Evolutionary conservation across 371 early-diverging fungal species (phyloP).

Genomic region (Basidiobolus meristosporus): DNA sequence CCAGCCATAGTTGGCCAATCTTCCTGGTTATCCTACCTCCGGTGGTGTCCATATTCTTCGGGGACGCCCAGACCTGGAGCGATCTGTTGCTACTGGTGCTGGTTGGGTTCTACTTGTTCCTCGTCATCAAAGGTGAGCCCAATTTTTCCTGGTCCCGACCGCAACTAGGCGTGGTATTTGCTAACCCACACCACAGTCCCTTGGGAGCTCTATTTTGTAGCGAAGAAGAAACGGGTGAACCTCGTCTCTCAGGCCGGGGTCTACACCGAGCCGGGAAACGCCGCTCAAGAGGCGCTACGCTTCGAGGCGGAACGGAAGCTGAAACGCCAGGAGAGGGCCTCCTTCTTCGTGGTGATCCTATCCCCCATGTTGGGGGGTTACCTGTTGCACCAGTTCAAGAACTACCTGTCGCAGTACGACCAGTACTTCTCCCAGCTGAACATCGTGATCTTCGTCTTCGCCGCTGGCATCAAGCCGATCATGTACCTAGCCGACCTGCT

Average conservation of each 20-base stretch:
- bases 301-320: constrained; percentile 17
- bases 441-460: constrained; percentile 33
- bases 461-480: constrained; percentile 29
- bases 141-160: too few relatives aligned
- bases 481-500: constrained; percentile 24
- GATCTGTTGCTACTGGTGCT: constrained; percentile 35
- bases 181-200: constrained; percentile 17
- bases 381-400: constrained; percentile 24
- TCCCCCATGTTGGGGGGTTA: constrained; percentile 35
- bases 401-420: constrained; percentile 27
- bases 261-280: constrained; percentile 9
- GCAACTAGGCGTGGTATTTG: neutral
- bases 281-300: constrained; percentile 12
- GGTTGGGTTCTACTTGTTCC: constrained; percentile 39
- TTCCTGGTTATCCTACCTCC: constrained; percentile 35
- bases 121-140: constrained; percentile 39
- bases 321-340: constrained; percentile 26
- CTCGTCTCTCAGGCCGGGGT: constrained; percentile 6
- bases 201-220: constrained; percentile 46
- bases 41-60: constrained; percentile 33
- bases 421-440: constrained; percentile 33
- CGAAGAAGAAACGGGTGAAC: constrained; percentile 22
- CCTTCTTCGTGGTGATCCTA: constrained; percentile 20
- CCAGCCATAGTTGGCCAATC: constrained; percentile 44
- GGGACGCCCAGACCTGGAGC: constrained; percentile 40